A percentile compares a stretch with the other conserved stretches of the same genome.
These are phyloP conservation scores for Vigna hirtella DNA, from an alignment of 306 rosid genomes.

Conservation along the genomic window DNA sequence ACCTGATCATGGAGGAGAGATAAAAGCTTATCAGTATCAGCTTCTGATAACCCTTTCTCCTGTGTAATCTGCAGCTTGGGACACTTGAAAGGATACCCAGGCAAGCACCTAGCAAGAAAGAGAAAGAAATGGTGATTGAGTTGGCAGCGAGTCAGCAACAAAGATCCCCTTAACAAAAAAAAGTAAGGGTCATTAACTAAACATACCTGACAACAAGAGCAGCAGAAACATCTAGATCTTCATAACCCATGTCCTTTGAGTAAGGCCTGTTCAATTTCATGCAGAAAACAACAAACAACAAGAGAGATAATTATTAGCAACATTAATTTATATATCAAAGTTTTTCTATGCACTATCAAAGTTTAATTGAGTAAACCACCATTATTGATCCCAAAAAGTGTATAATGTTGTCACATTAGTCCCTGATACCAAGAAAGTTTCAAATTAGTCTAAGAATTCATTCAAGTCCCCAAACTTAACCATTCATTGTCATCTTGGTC, in stretches of 20 bases:
- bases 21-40: constrained; percentile 69
- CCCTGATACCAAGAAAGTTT: no score
- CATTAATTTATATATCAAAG: background rate
- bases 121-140: constrained; percentile 9
- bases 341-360: background rate
- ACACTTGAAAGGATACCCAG: constrained; percentile 94
- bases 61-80: constrained; percentile 87
- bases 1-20: constrained; percentile 91
- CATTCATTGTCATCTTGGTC: no score
- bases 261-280: constrained; percentile 70
- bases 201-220: constrained; percentile 74
- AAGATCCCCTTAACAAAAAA: background rate
- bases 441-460: background rate
- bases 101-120: constrained; percentile 66
- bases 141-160: constrained; percentile 26
- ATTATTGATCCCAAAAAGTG: background rate
- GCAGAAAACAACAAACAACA: constrained; percentile 34
- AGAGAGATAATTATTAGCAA: background rate
- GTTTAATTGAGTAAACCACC: background rate
- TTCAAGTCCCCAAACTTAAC: no score
- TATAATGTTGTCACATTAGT: background rate
- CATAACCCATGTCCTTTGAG: constrained; percentile 92
- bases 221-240: constrained; percentile 84
- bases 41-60: constrained; percentile 70
- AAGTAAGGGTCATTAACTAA: constrained; percentile 10